Evolutionary conservation across 495 filamentous ascomycete species (phyloP).

Genomic region (Pseudevernia furfuracea): DNA sequence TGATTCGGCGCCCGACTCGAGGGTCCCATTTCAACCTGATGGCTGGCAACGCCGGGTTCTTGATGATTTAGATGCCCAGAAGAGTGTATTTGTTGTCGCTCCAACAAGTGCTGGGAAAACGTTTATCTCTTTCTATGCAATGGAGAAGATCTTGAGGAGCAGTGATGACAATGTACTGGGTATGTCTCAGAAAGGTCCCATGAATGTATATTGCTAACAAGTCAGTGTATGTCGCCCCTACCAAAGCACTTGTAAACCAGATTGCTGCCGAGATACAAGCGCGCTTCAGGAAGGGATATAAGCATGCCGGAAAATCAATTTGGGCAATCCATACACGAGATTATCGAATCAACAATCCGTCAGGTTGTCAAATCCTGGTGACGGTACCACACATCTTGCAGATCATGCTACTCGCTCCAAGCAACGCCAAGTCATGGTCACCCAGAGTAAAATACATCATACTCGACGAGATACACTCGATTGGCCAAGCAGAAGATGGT

Average conservation of each 20-base stretch:
- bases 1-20: slow-evolving; percentile 55
- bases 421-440: slow-evolving; percentile 61
- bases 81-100: slow-evolving; percentile 66
- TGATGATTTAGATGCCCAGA: slow-evolving; percentile 60
- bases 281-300: slow-evolving; percentile 56
- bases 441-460: slow-evolving; percentile 62
- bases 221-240: slow-evolving; percentile 66
- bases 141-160: slow-evolving; percentile 61
- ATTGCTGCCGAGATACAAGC: slow-evolving; percentile 50
- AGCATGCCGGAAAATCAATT: slow-evolving; percentile 52
- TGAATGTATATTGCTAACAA: not conserved
- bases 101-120: slow-evolving; percentile 66
- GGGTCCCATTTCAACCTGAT: slow-evolving; percentile 65
- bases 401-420: slow-evolving; percentile 65
- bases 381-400: slow-evolving; percentile 73
- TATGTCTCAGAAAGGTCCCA: not conserved
- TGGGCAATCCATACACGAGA: slow-evolving; percentile 78
- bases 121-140: slow-evolving; percentile 67
- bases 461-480: slow-evolving; percentile 78
- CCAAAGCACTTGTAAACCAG: slow-evolving; percentile 77
- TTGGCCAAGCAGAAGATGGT: slow-evolving; percentile 69
- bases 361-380: slow-evolving; percentile 64
- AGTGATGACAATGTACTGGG: slow-evolving; percentile 56
- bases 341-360: slow-evolving; percentile 61
- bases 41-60: slow-evolving; percentile 68